These are phyloP conservation scores for Cytospora piceae DNA, from an alignment of 2,329 filamentous ascomycete genomes.

Conservation along the genomic window DNA sequence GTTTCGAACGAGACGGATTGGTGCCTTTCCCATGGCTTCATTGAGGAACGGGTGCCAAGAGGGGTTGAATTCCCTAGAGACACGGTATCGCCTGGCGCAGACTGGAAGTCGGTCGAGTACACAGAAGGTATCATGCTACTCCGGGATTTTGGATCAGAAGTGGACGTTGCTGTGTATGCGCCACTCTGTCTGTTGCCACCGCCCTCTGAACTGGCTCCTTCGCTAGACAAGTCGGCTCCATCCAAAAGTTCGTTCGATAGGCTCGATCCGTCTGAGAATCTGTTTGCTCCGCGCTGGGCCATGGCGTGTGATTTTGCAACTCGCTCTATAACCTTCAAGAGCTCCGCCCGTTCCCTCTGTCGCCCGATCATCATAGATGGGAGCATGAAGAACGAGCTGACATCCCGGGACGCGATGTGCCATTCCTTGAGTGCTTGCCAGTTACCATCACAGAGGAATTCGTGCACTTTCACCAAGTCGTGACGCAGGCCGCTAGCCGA, in stretches of 20 bases:
- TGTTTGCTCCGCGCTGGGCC: constrained; percentile 47
- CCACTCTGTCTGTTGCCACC: constrained; percentile 53
- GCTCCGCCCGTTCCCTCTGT: constrained; percentile 68
- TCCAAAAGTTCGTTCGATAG: constrained; percentile 56
- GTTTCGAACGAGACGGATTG: constrained; percentile 55
- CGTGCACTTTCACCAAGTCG: constrained; percentile 75
- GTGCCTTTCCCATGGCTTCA: constrained; percentile 56
- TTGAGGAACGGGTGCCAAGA: constrained; percentile 41
- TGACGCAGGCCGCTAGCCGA: constrained; percentile 84
- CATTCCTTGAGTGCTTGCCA: constrained; percentile 71
- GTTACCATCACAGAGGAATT: constrained; percentile 76
- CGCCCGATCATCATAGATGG: constrained; percentile 82
- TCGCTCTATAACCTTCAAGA: constrained; percentile 76
- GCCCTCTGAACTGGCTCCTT: constrained; percentile 62
- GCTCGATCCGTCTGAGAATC: constrained; percentile 58
- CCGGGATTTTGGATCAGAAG: constrained; percentile 47
- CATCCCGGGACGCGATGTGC: constrained; percentile 79
- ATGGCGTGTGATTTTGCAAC: constrained; percentile 68
- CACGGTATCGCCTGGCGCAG: constrained; percentile 48
- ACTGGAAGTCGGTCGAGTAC: constrained; percentile 43
- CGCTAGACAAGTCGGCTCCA: constrained; percentile 59
- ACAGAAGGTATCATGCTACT: constrained; percentile 47
- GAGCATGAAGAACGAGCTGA: constrained; percentile 90
- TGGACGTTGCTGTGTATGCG: constrained; percentile 52
- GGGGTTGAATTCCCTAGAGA: constrained; percentile 51